Conservation (phyloP, 176 grass and related monocot genomes). For the Eragrostis curvula region DNA sequence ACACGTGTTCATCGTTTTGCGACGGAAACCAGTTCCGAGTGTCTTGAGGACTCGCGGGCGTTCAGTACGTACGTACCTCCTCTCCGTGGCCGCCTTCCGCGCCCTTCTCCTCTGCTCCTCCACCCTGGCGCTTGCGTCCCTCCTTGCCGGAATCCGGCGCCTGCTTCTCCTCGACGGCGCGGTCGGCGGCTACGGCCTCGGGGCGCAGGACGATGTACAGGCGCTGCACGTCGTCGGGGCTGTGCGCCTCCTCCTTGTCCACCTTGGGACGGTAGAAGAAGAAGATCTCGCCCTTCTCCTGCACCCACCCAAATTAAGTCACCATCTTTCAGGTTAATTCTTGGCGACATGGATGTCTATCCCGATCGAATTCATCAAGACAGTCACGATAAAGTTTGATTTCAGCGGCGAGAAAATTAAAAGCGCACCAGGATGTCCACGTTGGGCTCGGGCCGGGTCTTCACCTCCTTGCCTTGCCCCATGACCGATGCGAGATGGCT, state of each 20-base stretch:
- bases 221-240: slow-evolving; percentile 71
- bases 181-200: slow-evolving; percentile 43
- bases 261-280: slow-evolving; percentile 98
- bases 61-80: slow-evolving; percentile 34
- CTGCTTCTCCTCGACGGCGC: slow-evolving; percentile 76
- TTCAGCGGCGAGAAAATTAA: neutral
- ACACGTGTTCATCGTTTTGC: no score
- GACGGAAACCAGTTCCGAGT: neutral
- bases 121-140: slow-evolving; percentile 41
- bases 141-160: slow-evolving; percentile 70
- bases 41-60: neutral
- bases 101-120: neutral
- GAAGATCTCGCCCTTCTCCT: slow-evolving; percentile 93
- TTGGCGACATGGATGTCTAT: no score
- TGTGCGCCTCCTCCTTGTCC: slow-evolving; percentile 63
- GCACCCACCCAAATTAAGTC: neutral
- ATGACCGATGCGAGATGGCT: neutral
- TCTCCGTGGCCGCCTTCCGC: slow-evolving; percentile 66
- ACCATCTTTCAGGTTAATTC: no score
- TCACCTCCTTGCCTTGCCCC: slow-evolving; percentile 75
- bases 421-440: slow-evolving; percentile 65
- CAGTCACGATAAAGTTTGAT: no score
- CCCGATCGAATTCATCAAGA: no score
- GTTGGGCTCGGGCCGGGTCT: slow-evolving; percentile 63
- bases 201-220: slow-evolving; percentile 81